These are phyloP conservation scores for Trypanosoma congolense DNA, from an alignment of 208 protist genomes.

Conservation along the genomic window DNA sequence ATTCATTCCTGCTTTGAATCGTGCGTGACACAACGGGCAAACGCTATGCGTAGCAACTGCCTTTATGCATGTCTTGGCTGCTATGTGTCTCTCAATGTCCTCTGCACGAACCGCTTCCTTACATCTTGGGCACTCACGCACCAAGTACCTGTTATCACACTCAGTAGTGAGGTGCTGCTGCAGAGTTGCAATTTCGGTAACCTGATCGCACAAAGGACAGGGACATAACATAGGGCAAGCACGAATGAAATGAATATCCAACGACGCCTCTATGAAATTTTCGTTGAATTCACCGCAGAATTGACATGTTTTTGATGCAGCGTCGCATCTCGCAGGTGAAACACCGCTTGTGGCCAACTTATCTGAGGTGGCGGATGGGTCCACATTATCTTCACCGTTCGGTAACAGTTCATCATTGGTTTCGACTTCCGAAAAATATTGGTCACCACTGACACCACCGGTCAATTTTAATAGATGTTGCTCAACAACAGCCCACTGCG, in stretches of 20 bases:
- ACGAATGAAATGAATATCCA: slow-evolving; percentile 85
- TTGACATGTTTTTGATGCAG: slow-evolving; percentile 52
- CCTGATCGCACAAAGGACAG: slow-evolving; percentile 88
- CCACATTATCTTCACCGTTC: background rate
- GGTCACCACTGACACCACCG: background rate
- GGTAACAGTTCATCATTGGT: slow-evolving; percentile 1
- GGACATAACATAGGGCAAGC: slow-evolving; percentile 89
- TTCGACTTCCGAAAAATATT: slow-evolving; percentile 5
- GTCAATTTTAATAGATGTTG: slow-evolving; percentile 33
- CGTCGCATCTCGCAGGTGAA: background rate
- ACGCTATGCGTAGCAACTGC: slow-evolving; percentile 60
- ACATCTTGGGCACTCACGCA: slow-evolving; percentile 87
- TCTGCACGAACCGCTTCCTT: slow-evolving; percentile 77
- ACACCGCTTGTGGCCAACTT: background rate
- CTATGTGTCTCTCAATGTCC: slow-evolving; percentile 72
- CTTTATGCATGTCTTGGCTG: slow-evolving; percentile 60
- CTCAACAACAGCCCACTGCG: slow-evolving; percentile 67
- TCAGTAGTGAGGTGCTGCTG: slow-evolving; percentile 87
- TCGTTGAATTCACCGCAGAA: slow-evolving; percentile 81
- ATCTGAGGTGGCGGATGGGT: background rate
- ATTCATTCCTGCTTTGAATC: slow-evolving; percentile 54
- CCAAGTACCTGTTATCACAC: slow-evolving; percentile 62
- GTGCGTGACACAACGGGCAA: slow-evolving; percentile 82
- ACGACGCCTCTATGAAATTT: slow-evolving; percentile 57
- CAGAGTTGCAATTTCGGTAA: slow-evolving; percentile 86